Evolutionary conservation across 169 alveolate genomes (phyloP).

Genomic region (Theileria sp.): DNA sequence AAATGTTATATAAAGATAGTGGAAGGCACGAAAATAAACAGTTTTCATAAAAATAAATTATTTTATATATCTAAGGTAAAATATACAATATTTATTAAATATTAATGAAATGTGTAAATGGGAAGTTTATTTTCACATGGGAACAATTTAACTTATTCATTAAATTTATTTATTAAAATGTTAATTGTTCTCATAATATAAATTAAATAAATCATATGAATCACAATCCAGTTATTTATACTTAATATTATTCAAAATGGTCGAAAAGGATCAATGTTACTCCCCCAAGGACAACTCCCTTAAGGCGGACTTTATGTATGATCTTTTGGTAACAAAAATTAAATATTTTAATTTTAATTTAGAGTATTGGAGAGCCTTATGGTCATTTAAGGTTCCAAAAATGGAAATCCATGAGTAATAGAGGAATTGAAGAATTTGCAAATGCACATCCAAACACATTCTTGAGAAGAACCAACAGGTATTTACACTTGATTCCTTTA

Average conservation of each 20-base stretch:
- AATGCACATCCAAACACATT: slow-evolving; percentile 62
- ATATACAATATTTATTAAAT: not conserved
- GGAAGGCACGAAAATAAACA: not conserved
- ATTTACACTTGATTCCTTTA: not conserved
- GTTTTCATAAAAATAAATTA: not conserved
- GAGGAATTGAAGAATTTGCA: slow-evolving; percentile 60
- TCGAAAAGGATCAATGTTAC: slow-evolving; percentile 8
- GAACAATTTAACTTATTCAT: not conserved
- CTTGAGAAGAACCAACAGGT: slow-evolving; percentile 65
- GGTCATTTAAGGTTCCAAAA: slow-evolving; percentile 51
- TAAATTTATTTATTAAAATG: not conserved
- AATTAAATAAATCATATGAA: not conserved
- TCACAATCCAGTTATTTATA: not conserved
- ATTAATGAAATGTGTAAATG: slow-evolving; percentile 5
- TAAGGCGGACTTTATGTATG: slow-evolving; percentile 49
- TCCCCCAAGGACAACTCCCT: slow-evolving; percentile 16
- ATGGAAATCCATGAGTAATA: slow-evolving; percentile 59
- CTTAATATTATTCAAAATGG: slow-evolving; percentile 16
- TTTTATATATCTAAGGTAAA: too few relatives aligned
- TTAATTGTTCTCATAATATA: not conserved
- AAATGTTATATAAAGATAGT: not conserved
- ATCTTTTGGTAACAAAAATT: slow-evolving; percentile 36
- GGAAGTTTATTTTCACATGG: slow-evolving; percentile 4
- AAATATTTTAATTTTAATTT: not conserved
- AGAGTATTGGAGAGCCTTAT: slow-evolving; percentile 64